Conservation (phyloP, 768 basidiomycete species). For the Pleurotus cornucopiae region DNA sequence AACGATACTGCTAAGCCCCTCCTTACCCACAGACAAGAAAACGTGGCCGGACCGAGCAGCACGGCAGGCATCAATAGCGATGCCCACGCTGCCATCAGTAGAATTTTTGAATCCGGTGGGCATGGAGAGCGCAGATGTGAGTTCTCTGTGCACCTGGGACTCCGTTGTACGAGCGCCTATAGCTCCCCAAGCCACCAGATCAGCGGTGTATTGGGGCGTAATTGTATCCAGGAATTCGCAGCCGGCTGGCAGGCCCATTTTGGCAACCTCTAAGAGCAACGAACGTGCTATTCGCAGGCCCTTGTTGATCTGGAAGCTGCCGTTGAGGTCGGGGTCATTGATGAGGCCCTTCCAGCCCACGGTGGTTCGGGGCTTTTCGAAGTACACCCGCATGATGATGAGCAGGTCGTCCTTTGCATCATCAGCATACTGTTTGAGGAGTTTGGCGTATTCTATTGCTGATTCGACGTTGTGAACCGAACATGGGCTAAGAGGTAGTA, state of each 20-base stretch:
- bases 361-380: constrained; percentile 91
- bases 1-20: constrained; percentile 92
- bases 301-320: constrained; percentile 95
- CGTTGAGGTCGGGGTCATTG: constrained; percentile 94
- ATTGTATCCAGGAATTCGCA: constrained; percentile 86
- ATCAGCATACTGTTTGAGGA: constrained; percentile 78
- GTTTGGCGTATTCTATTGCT: constrained; percentile 82
- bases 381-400: constrained; percentile 97
- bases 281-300: constrained; percentile 85
- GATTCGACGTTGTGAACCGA: constrained; percentile 89
- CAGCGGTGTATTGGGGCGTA: constrained; percentile 78
- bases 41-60: constrained; percentile 89
- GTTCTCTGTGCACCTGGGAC: constrained; percentile 94
- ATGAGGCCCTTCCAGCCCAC: constrained; percentile 97
- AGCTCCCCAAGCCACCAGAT: constrained; percentile 88
- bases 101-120: constrained; percentile 99
- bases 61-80: constrained; percentile 97
- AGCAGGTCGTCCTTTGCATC: constrained; percentile 69
- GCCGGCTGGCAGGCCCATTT: constrained; percentile 88
- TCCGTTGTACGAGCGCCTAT: constrained; percentile 98
- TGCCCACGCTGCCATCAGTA: constrained; percentile 87
- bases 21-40: constrained; percentile 95
- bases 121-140: constrained; percentile 94
- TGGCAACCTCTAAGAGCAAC: constrained; percentile 87
- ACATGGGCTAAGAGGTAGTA: constrained; percentile 49